Base-by-base conservation (phyloP, 352 stramenopile species). In the Globisporangium camurandrum region DNA sequence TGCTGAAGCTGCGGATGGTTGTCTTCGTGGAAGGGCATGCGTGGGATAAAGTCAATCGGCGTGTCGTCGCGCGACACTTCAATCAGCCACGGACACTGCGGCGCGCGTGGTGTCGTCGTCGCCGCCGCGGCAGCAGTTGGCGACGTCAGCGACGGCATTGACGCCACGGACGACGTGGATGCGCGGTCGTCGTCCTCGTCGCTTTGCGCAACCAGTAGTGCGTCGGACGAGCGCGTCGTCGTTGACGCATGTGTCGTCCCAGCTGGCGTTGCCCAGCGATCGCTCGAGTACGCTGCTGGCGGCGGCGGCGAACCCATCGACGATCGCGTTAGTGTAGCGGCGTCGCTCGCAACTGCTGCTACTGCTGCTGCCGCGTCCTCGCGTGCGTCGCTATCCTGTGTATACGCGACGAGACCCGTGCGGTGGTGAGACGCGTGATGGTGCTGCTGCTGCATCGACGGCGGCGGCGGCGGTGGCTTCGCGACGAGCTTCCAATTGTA, bases 401-500 rank as follows among this genome's bases (percentile, higher is more conserved):
- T n/a, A 17, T 17, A 20, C 33, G 17, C 33, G n/a, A 41, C 8
- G 9, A 12, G 14, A 8, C 8, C 30, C 9, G 8, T 12, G 30
- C 8, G 8, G 8, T 8, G 14, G 30, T 34, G 6, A 23, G n/a
- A 46, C 8, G 10, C 11, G 4, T 39, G 16, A 37, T 20, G 22
- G n/a, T 9, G 22, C 27, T 44, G 43, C 6, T 10, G 31, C 24
- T 16, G 20, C 1, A 14, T 28, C n/a, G 30, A 6, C 22, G 44
- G 36, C 22, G 46, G 39, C 12, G 33, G 41, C 11, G 62, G 49
- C 16, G 52, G 50, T 37, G 72, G 67, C 47, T 88, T 88, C 2
- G 81, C 67, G 14, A 75, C 16, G 4, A 95, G 53, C 37, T 85
- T 93, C 81, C 84, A 95, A 49, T 88, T 75, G 65, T 88, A 86